Evolutionary conservation across 106 monocot genomes (phyloP).

Genomic region (Dendrobium huoshanense): DNA sequence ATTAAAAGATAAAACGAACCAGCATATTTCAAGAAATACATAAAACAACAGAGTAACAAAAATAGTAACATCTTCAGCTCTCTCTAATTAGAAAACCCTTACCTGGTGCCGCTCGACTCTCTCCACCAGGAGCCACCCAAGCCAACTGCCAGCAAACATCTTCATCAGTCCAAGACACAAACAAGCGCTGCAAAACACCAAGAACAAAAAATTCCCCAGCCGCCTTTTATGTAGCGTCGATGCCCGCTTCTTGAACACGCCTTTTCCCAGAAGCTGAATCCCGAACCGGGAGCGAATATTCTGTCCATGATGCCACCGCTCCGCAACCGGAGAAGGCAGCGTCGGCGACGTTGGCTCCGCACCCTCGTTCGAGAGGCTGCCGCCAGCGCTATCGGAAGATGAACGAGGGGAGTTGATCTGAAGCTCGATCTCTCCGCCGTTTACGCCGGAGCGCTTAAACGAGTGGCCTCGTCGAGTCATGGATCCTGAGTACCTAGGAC

Average conservation of each 20-base stretch:
- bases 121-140: conserved; percentile 14
- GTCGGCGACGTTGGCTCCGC: not conserved
- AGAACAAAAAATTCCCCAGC: conserved; percentile 64
- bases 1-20: not conserved
- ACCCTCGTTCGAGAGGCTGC: conserved; percentile 3
- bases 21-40: not conserved
- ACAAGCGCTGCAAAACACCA: conserved; percentile 62
- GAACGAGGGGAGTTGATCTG: conserved; percentile 69
- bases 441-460: conserved; percentile 40
- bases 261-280: conserved; percentile 22
- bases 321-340: conserved; percentile 9
- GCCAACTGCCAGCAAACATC: conserved; percentile 52
- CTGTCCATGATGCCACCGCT: conserved; percentile 10
- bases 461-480: conserved; percentile 66
- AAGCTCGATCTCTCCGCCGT: conserved; percentile 45
- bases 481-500: conserved; percentile 38
- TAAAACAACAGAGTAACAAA: not conserved
- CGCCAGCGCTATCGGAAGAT: conserved; percentile 11
- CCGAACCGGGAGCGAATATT: conserved; percentile 39
- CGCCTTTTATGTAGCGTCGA: conserved; percentile 30
- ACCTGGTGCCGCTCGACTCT: conserved; percentile 28
- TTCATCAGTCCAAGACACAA: conserved; percentile 57
- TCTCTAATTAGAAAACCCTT: not conserved
- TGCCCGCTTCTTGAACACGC: conserved; percentile 32
- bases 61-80: not conserved